Conservation (phyloP, 75 land plant species). For the Cunninghamia lanceolata region DNA sequence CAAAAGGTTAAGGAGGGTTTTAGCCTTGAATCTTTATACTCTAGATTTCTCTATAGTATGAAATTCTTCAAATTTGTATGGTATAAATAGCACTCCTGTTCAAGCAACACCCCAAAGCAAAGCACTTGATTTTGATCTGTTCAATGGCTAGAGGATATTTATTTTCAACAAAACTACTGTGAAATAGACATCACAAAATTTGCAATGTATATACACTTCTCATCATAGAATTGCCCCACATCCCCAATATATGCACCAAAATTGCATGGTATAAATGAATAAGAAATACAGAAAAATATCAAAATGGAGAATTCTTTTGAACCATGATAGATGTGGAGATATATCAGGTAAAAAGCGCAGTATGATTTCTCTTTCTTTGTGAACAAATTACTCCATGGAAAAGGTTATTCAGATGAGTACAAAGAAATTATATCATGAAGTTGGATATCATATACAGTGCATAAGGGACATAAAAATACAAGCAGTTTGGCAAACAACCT, state of each 20-base stretch:
- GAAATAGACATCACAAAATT: not conserved
- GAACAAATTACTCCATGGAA: not conserved
- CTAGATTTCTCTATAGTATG: too few species aligned
- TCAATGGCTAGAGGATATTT: not conserved
- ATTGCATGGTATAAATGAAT: not conserved
- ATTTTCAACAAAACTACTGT: not conserved
- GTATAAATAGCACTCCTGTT: not conserved
- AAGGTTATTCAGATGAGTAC: not conserved
- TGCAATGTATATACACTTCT: not conserved
- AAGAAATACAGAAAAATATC: not conserved
- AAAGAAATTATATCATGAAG: not conserved
- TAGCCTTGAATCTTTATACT: not conserved
- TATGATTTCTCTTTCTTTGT: not conserved
- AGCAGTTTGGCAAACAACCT: not conserved
- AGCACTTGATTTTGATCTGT: not conserved
- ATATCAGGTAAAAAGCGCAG: not conserved
- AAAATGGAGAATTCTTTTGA: not conserved
- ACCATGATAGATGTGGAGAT: not conserved
- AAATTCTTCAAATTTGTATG: not conserved
- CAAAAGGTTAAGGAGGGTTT: not conserved
- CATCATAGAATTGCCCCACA: not conserved
- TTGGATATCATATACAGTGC: not conserved
- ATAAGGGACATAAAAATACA: not conserved
- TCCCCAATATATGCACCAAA: not conserved
- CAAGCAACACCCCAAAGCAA: not conserved